Base-by-base conservation (phyloP, 352 stramenopile genomes). In the Phytophthora niederhauseri region DNA sequence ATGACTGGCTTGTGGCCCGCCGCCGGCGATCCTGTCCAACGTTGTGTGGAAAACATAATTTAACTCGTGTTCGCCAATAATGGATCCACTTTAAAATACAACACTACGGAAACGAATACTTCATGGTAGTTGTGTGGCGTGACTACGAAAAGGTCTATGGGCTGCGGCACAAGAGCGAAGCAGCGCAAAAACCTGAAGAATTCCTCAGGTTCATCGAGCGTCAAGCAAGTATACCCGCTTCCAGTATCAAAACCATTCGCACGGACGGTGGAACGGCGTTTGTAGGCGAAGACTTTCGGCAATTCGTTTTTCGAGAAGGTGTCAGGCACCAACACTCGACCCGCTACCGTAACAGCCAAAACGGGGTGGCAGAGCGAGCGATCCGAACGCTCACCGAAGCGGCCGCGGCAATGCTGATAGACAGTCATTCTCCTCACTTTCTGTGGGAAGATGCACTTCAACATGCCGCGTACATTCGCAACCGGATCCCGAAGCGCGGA, bases 391-490 rank as follows among this genome's bases (percentile, higher is more conserved):
- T 41, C 11, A 41, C 34, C 9, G 34, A 41, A 41, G 14, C 14
- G 34, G 34, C 34, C 4, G 34, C 11, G 14, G 34, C 34, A 5
- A 41, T 41, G 34, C 34, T 41, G 4, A 41, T 41, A 5, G 34
- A 41, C 34, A 41, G 34, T 15, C 11, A 15, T 15, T 15, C 17
- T 4, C 34, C 34, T 41, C 34, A 41, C 34, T 17, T 17, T 41
- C 14, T 41, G 34, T 41, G 52, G 61, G 52, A 62, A 14, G 30
- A 61, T n/a, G 61, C 61, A 7, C 14, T 62, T 2, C 31, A 36
- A 19, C 38, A 61, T 22, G 61, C 51, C 2, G 22, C 50, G 8
- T 61, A 57, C 19, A 50, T 68, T 9, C 9, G 61, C 12, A 68
- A 68, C 20, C 31, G 52, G 4, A 43, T 31, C 12, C 34, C 12